Conservation (phyloP, 495 filamentous ascomycete genomes). For the Tuber brumale region DNA sequence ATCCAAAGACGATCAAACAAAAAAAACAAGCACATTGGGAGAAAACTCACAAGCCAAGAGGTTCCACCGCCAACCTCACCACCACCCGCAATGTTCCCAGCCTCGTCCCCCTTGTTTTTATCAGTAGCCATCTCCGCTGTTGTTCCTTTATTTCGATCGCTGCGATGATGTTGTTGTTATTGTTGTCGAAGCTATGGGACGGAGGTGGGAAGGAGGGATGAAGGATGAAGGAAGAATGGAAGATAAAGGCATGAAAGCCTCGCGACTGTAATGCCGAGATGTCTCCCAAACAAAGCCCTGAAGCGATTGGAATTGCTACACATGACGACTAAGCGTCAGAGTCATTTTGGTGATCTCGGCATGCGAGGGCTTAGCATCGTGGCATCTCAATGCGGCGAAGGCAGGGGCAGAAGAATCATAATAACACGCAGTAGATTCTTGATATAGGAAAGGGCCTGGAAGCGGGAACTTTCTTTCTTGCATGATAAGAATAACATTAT, state of each 20-base stretch:
- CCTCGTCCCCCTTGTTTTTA: neutral
- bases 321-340: neutral
- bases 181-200: neutral
- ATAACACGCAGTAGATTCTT: neutral
- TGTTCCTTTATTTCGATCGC: neutral
- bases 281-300: neutral
- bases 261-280: neutral
- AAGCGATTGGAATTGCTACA: neutral
- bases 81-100: neutral
- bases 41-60: neutral
- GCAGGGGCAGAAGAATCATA: neutral
- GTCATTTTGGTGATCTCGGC: neutral
- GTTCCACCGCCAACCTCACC: neutral
- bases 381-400: neutral
- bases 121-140: neutral
- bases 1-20: neutral
- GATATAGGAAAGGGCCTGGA: neutral
- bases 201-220: neutral
- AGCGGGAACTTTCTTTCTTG: neutral
- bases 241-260: neutral
- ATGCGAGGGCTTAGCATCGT: neutral
- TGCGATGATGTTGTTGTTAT: neutral
- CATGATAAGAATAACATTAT: neutral
- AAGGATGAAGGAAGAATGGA: neutral
- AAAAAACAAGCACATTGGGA: neutral